Base-by-base conservation (phyloP, 2,329 filamentous ascomycete species). In the Shiraia bambusicola region DNA sequence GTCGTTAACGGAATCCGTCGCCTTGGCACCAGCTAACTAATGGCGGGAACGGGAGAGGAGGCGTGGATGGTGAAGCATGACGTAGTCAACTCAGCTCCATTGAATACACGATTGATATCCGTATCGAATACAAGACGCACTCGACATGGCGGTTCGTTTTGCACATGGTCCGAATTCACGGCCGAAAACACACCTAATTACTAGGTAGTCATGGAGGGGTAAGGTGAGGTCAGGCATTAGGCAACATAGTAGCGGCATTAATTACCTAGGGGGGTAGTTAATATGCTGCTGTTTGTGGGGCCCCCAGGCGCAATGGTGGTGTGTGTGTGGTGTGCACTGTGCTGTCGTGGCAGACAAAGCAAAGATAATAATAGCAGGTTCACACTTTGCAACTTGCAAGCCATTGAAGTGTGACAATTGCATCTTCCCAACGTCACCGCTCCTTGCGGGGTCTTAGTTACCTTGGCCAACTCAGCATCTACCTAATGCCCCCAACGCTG, bases 401-500 rank as follows among this genome's bases (percentile, higher is more conserved):
- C 33, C 27, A 29, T 52, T 57, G 38, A 35, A 42, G 28, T 40
- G 33, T 19, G 16, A 34, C 30, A 25, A 41, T 44, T 48, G 28
- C 42, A 42, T 38, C 45, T 42, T 53, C 41, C 30, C 35, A 56
- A 54, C 58, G 59, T 66, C 62, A 65, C 61, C 56, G 59, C 54
- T 36, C 29, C 42, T 47, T 27, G 53, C 52, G 56, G 55, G 56
- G 56, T 53, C 40, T 40, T n/a, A n/a, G n/a, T 40, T 34, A 37
- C 14, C 33, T 29, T 30, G 41, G 53, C 52, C 59, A 59, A 45
- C 59, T 51, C 51, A 55, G 49, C 37, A 40, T 32, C 47, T 49
- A n/a, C n/a, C n/a, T n/a, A n/a, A n/a, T n/a, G 52, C 48, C 49
- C 54, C 46, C 59, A 56, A 57, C 57, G 50, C 51, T 49, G 49